Conservation (phyloP, 805 yeast species). For the Clavispora santaluciae region DNA sequence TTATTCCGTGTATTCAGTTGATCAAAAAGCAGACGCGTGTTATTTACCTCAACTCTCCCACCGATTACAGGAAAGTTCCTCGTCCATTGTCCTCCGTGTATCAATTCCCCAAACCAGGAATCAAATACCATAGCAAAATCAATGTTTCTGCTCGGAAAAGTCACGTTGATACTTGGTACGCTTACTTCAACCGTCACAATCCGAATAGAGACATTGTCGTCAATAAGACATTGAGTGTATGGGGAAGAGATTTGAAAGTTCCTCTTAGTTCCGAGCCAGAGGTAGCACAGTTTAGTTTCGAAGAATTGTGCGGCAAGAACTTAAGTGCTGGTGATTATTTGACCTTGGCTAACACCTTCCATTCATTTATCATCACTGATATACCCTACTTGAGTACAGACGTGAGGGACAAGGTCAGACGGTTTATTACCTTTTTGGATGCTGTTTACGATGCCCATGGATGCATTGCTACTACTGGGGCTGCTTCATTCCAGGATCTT, state of each 20-base stretch:
- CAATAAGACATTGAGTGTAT: conserved; percentile 47
- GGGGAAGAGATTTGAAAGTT: conserved; percentile 82
- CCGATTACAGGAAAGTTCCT: conserved; percentile 87
- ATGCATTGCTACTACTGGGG: conserved; percentile 83
- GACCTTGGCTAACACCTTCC: conserved; percentile 69
- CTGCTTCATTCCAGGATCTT: conserved; percentile 75
- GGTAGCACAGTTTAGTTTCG: conserved; percentile 88
- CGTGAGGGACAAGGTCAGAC: conserved; percentile 76
- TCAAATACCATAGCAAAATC: conserved; percentile 47
- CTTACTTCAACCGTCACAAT: conserved; percentile 66
- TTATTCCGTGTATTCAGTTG: conserved; percentile 85
- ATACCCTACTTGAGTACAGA: conserved; percentile 79
- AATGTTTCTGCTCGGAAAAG: conserved; percentile 47
- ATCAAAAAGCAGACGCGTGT: conserved; percentile 73
- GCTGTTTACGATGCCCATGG: conserved; percentile 93
- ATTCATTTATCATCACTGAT: conserved; percentile 83
- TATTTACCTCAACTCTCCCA: conserved; percentile 79
- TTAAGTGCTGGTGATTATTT: conserved; percentile 93
- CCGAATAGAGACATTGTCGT: conserved; percentile 17
- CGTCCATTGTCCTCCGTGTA: conserved; percentile 79
- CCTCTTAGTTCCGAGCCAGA: conserved; percentile 72
- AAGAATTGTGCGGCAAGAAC: conserved; percentile 80
- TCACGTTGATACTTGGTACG: conserved; percentile 77
- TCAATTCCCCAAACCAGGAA: conserved; percentile 64
- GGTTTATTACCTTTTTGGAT: conserved; percentile 92